Percentiles rank a stretch among this genome's conserved stretches.
Conservation (phyloP, 352 stramenopile genomes). For the Phytophthora brassicae region DNA sequence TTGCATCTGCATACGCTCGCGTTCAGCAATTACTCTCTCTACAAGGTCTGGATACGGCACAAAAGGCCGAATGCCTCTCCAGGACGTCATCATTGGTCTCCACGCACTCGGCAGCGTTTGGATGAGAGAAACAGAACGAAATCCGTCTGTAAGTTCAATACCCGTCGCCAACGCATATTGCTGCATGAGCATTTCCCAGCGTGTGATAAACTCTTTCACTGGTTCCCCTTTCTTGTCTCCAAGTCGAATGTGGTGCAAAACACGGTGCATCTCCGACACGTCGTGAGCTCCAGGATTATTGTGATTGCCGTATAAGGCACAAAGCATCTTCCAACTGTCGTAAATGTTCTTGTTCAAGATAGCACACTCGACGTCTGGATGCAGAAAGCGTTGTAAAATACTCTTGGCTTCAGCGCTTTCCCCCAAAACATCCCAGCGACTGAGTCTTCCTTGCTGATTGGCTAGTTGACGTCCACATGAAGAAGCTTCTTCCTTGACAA, state of each 20-base stretch:
- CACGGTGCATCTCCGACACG: conserved; percentile 46
- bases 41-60: conserved; percentile 47
- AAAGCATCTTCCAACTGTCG: conserved; percentile 51
- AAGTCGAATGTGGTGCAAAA: conserved; percentile 46
- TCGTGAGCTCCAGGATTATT: conserved; percentile 33
- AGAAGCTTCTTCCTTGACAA: conserved; percentile 27
- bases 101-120: conserved; percentile 38
- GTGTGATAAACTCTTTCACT: conserved; percentile 38
- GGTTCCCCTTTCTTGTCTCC: conserved; percentile 46
- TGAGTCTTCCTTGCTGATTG: conserved; percentile 22
- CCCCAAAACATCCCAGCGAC: conserved; percentile 38
- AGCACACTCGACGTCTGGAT: conserved; percentile 45
- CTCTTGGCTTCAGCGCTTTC: conserved; percentile 51
- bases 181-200: conserved; percentile 43
- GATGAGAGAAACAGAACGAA: conserved; percentile 39
- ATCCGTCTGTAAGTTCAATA: conserved; percentile 43
- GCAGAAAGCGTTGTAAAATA: conserved; percentile 48
- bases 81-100: conserved; percentile 30
- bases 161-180: conserved; percentile 43
- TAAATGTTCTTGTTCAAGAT: conserved; percentile 58
- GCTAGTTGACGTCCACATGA: not conserved
- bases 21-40: conserved; percentile 33
- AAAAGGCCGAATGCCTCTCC: conserved; percentile 40
- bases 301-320: conserved; percentile 42
- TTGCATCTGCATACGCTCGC: conserved; percentile 24